Conservation (phyloP, 1,284 basidiomycete species). For the Microbotryomycetes sp. region DNA sequence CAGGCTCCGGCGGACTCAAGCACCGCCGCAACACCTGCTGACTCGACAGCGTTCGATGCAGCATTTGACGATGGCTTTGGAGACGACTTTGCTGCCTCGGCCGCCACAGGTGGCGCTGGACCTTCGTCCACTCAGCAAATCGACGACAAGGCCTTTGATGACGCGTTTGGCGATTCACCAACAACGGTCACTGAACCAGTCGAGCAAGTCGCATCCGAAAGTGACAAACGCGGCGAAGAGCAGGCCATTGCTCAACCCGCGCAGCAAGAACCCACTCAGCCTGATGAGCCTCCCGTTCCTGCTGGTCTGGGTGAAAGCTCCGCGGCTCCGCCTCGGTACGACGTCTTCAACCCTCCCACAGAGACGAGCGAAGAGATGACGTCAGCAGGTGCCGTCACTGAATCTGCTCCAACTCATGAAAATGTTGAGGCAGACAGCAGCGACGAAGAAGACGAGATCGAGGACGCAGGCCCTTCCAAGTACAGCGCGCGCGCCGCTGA, state of each 20-base stretch:
- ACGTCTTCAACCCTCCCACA: background rate
- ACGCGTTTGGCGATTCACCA: conserved; percentile 24
- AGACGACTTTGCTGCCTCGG: conserved; percentile 15
- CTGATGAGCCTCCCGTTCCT: background rate
- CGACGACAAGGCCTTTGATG: conserved; percentile 37
- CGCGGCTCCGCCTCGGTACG: background rate
- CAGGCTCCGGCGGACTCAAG: conserved; percentile 10
- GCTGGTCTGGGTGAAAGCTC: background rate
- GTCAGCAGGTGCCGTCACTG: background rate
- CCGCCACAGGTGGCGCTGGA: background rate
- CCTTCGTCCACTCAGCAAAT: too few species aligned
- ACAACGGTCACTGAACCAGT: background rate
- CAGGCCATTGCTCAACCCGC: background rate
- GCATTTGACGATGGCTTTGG: conserved; percentile 59
- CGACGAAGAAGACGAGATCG: background rate
- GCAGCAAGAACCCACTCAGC: background rate
- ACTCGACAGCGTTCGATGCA: conserved; percentile 45
- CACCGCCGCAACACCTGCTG: conserved; percentile 38
- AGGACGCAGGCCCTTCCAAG: background rate
- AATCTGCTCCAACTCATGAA: background rate
- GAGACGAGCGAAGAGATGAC: background rate
- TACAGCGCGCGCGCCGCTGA: background rate
- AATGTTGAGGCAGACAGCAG: conserved; percentile 2
- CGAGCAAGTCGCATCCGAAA: background rate
- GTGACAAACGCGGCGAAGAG: background rate